phyloP scores from a whole-genome alignment of 345 rosid genomes.

The Eucalyptus marginata region DNA sequence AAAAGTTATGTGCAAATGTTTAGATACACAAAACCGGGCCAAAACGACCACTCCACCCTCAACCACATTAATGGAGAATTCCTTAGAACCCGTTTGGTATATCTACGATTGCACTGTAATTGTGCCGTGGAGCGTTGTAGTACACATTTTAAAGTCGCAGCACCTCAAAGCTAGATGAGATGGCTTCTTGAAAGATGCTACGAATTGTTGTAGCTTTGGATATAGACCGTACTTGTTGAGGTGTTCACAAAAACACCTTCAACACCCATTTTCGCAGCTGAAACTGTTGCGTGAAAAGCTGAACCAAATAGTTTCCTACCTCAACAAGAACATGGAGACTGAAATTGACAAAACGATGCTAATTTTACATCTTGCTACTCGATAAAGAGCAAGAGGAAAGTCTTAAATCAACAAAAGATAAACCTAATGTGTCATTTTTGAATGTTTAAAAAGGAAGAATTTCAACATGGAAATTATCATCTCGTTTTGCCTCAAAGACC shows the following conservation, averaged over 20 bases:
- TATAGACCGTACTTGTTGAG: background rate
- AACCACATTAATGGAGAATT: background rate
- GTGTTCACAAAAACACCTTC: accelerated
- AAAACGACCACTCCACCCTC: background rate
- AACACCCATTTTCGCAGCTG: accelerated
- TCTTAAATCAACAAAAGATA: background rate
- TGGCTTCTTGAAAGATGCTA: background rate
- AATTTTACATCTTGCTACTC: background rate
- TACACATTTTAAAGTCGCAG: accelerated
- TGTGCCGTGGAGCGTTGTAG: background rate
- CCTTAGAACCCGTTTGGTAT: background rate
- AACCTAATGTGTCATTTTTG: background rate
- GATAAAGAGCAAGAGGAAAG: background rate
- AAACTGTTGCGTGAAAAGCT: accelerated
- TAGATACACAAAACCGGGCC: background rate
- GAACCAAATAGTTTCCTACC: accelerated
- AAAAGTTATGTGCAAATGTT: accelerated
- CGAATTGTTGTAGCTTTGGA: background rate
- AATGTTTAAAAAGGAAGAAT: no score
- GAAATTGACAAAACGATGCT: background rate
- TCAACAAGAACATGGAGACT: background rate
- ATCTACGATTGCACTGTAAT: accelerated
- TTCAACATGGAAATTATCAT: background rate
- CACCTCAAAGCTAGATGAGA: background rate
- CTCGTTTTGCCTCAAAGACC: background rate